phyloP scores from a whole-genome alignment of 306 rosid species.

The Lupinus albus region DNA sequence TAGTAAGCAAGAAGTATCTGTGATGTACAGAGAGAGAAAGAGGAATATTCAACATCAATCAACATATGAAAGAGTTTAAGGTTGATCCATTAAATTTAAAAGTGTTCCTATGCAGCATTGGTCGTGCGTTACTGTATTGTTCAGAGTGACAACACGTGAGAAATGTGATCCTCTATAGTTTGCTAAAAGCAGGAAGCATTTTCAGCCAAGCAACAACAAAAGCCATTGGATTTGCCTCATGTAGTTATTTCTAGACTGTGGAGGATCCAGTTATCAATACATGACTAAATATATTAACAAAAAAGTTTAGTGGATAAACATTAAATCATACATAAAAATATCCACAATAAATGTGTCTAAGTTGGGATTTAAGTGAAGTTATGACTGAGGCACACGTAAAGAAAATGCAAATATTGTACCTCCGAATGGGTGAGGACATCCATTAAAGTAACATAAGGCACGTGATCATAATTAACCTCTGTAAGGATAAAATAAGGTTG shows the following conservation, averaged over 20 bases:
- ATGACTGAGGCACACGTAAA: neutral
- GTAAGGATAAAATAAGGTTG: slow-evolving; percentile 27
- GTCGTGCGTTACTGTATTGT: neutral
- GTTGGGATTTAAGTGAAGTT: neutral
- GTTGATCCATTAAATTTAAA: neutral
- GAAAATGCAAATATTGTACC: slow-evolving; percentile 45
- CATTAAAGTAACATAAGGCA: slow-evolving; percentile 53
- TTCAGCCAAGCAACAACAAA: too few relatives aligned
- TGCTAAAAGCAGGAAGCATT: too few relatives aligned
- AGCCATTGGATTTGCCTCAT: too few relatives aligned
- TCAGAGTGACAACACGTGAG: neutral
- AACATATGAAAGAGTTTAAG: neutral
- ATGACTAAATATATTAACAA: neutral
- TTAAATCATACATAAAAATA: neutral
- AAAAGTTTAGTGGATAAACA: neutral
- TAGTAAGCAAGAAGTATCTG: slow-evolving; percentile 1
- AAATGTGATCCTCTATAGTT: too few relatives aligned
- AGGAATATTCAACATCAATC: neutral
- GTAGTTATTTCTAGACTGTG: too few relatives aligned
- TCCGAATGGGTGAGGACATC: slow-evolving; percentile 56
- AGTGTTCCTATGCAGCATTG: neutral
- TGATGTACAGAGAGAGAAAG: neutral
- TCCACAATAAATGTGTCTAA: neutral
- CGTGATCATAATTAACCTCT: slow-evolving; percentile 49
- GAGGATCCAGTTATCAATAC: neutral